Percentiles rank a stretch among this genome's conserved stretches.
Evolutionary conservation across 306 rosid species (phyloP).

Genomic region (Biancaea sappan): DNA sequence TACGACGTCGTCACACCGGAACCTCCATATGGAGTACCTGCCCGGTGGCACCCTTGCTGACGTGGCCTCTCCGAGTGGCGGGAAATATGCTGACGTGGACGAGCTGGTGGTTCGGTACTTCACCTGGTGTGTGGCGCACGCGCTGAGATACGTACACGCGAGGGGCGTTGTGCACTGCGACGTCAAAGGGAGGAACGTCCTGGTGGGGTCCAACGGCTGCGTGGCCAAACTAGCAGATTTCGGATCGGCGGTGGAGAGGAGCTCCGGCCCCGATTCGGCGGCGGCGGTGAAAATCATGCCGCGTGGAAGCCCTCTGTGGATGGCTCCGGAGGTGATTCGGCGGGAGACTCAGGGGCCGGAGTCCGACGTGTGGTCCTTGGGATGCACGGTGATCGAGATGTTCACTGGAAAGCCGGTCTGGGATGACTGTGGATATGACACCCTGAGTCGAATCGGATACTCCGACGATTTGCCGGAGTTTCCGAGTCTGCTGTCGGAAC

Average conservation of each 20-base stretch:
- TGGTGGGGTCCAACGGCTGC: conserved; percentile 38
- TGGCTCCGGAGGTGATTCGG: conserved; percentile 95
- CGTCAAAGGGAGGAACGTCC: conserved; percentile 75
- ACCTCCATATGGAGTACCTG: conserved; percentile 76
- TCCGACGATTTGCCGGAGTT: conserved; percentile 58
- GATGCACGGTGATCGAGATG: conserved; percentile 90
- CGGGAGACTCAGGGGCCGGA: conserved; percentile 78
- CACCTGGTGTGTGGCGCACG: conserved; percentile 69
- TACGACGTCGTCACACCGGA: conserved; percentile 51
- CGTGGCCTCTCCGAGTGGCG: background rate
- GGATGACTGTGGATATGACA: conserved; percentile 63
- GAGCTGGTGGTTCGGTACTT: conserved; percentile 52
- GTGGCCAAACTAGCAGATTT: conserved; percentile 75
- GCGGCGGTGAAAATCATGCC: conserved; percentile 25
- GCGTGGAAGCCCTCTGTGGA: conserved; percentile 95
- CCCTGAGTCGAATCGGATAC: conserved; percentile 67
- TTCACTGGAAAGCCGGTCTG: conserved; percentile 76
- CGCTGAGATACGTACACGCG: conserved; percentile 61
- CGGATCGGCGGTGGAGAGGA: conserved; percentile 59
- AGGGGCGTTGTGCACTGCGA: conserved; percentile 80
- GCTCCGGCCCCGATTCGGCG: background rate
- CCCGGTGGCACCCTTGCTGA: conserved; percentile 79
- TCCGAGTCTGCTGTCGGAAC: conserved; percentile 57
- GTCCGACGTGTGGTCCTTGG: conserved; percentile 89
- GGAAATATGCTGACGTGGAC: conserved; percentile 44